A percentile compares a stretch with the other conserved stretches of the same genome.
These are phyloP conservation scores for Hydnomerulius pinastri DNA, from an alignment of 768 basidiomycete species.

Conservation along the genomic window DNA sequence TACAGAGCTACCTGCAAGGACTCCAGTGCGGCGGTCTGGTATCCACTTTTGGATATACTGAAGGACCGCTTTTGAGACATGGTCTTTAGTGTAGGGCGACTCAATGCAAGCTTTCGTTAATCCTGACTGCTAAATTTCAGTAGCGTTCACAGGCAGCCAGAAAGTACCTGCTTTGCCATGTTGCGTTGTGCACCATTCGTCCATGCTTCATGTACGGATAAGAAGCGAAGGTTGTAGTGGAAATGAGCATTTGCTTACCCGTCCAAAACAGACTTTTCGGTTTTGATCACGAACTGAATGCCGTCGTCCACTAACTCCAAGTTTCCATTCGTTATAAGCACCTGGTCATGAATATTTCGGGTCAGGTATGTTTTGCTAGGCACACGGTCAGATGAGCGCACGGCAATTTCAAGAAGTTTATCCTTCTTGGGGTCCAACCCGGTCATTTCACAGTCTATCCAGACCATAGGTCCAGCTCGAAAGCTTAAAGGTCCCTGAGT, in stretches of 20 bases:
- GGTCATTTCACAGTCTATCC: slow-evolving; percentile 91
- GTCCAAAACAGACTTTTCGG: slow-evolving; percentile 70
- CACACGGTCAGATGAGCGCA: slow-evolving; percentile 5
- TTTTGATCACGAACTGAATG: slow-evolving; percentile 71
- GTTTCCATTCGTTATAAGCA: slow-evolving; percentile 86
- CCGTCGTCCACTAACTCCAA: slow-evolving; percentile 81
- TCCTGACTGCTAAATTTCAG: slow-evolving; percentile 58
- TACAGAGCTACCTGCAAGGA: slow-evolving; percentile 88
- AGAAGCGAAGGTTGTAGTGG: neutral
- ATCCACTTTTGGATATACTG: slow-evolving; percentile 86
- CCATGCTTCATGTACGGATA: slow-evolving; percentile 58
- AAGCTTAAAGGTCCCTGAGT: slow-evolving; percentile 41
- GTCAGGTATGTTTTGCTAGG: neutral
- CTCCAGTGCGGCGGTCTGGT: slow-evolving; percentile 58
- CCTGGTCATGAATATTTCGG: slow-evolving; percentile 42
- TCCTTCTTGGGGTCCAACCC: slow-evolving; percentile 68
- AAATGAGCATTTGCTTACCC: slow-evolving; percentile 44
- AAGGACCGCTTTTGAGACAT: slow-evolving; percentile 62
- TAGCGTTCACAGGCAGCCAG: neutral
- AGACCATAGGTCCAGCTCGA: slow-evolving; percentile 68
- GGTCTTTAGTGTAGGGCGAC: slow-evolving; percentile 63
- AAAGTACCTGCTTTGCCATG: slow-evolving; percentile 62
- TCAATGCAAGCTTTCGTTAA: slow-evolving; percentile 76
- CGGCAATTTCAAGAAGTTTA: slow-evolving; percentile 80
- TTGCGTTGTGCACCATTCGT: slow-evolving; percentile 82